Base-by-base conservation (phyloP, 2,329 filamentous ascomycete genomes). In the Aspergillus unguis region DNA sequence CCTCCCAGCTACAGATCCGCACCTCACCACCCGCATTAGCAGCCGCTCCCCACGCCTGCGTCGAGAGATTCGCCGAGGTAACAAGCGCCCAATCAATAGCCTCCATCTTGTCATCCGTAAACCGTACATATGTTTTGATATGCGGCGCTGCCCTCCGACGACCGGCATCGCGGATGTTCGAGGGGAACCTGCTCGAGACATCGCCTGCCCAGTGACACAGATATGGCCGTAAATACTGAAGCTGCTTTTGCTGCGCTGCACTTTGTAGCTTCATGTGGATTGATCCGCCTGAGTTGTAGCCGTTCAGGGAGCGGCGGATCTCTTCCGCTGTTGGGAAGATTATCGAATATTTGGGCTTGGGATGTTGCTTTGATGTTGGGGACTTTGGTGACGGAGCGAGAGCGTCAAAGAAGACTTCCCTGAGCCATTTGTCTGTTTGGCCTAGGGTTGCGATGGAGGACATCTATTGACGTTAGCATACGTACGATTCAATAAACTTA, bases 1-100 rank as follows among this genome's bases (percentile, higher is more conserved):
- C 81, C 68, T 96, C 91, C 76, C 86, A 96, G 29, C 88, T 94
- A 53, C 86, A 85, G 28, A 95, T 83, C 33, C 85, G 80, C 29
- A 90, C 74, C 61, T 88, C 81, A 1, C 82, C 83, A 0, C 77
- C 74, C 3, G 75, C 68, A 55, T 80, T 83, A 1, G 67, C 69
- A 2, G 80, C 76, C 35, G 87, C 84, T 1, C 91, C 91, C 92
- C 91, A 96, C 0, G 91, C 91, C 70, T 95, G 90, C 56, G 86
- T 92, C 1, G 88, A 94, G 2, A 96, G 69, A 61, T 95, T 96
- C n/a, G 91, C 90, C n/a, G 88, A 94, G 0, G 90, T 95, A 2
- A 95, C 68, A 58, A 96, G 77, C 1, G 88, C 90, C 92, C 91
- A 96, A 64, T 94, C 88, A 36, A 95, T 85, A 0, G 58, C 67